Evolutionary conservation across 2,329 filamentous ascomycete species (phyloP), one percentile per base, ranked within the genome.

Genomic region (Colletotrichum liriopes): DNA sequence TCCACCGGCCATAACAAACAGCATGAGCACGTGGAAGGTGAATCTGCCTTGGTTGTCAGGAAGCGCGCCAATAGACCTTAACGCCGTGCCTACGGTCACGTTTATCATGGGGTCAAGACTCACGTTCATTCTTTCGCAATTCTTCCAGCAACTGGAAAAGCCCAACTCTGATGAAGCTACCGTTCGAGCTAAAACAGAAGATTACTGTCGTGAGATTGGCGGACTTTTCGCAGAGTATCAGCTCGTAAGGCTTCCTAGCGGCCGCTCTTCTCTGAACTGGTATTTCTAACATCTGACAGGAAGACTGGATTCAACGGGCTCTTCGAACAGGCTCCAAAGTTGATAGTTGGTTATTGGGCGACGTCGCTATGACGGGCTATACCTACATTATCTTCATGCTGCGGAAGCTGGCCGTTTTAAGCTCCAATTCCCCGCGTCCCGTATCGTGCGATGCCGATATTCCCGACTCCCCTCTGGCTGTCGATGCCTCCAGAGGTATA

Each of bases 301-400:
- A 74, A 11, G 74, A 77, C 60, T 79, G 76, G 77, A 55, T 78
- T 2, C 73, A 72, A 11, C 65, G 68, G 18, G 67, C 72, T 2
- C 71, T 75, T 6, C 62, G 74, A 1, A 76, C 73, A 8, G 74
- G 75, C n/a, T 66, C 74, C 14, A 76, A 80, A 32, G 26, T 39
- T 8, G 63, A 71, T 6, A 45, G 45, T 18, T 81, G 79, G 79
- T 67, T 75, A 5, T 73, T 80, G 1, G 74, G 71, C 14, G 79
- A 81, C 32, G 74, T 79, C n/a, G 72, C 78, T 6, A 65, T 81
- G 6, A 78, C 77, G 0, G 78, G 78, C 0, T 80, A 79, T 52
- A 79, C 77, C 5, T 78, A 75, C 63, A 76, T 81, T 59, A 77
- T 81, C 37, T 81, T 80, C 72, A 81, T 81, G 78, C 78, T 81